Percentiles rank a stretch among this genome's conserved stretches.
phyloP scores from a whole-genome alignment of 441 rosid genomes.

The Daphne laureola region DNA sequence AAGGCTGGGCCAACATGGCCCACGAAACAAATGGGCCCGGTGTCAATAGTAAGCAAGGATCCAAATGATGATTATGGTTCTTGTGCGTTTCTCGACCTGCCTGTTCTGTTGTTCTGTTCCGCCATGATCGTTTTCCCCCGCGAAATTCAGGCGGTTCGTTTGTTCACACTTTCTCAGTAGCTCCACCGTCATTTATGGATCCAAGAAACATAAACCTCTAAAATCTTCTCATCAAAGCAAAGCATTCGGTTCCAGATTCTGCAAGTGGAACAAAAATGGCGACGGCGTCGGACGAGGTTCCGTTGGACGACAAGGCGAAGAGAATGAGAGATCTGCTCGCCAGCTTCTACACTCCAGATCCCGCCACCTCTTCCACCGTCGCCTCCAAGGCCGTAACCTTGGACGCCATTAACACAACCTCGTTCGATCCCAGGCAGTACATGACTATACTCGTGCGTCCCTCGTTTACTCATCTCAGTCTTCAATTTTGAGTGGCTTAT shows the following conservation, averaged over 20 bases:
- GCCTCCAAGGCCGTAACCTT: conserved; percentile 43
- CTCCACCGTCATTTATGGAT: no score
- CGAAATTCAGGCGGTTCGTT: no score
- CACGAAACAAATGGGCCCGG: no score
- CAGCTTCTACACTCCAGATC: conserved; percentile 92
- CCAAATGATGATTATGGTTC: conserved; percentile 52
- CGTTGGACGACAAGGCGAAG: conserved; percentile 95
- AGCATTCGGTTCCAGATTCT: no score
- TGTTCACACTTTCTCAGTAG: no score
- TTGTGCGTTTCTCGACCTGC: no score
- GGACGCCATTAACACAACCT: conserved; percentile 68
- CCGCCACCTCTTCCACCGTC: conserved; percentile 37
- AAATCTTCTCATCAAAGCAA: no score
- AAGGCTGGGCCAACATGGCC: no score
- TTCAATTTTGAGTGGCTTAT: no score
- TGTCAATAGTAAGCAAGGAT: conserved; percentile 80
- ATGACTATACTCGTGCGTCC: conserved; percentile 76
- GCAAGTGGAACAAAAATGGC: conserved; percentile 29
- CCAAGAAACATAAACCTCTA: no score
- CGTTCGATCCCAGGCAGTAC: conserved; percentile 87
- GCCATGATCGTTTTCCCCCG: no score
- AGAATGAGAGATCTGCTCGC: conserved; percentile 97
- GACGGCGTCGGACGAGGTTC: conserved; percentile 41
- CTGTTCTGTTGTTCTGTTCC: no score
- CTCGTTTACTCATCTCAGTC: not conserved